These are phyloP conservation scores for Candida tammaniensis DNA, from an alignment of 805 yeast genomes.

Conservation along the genomic window DNA sequence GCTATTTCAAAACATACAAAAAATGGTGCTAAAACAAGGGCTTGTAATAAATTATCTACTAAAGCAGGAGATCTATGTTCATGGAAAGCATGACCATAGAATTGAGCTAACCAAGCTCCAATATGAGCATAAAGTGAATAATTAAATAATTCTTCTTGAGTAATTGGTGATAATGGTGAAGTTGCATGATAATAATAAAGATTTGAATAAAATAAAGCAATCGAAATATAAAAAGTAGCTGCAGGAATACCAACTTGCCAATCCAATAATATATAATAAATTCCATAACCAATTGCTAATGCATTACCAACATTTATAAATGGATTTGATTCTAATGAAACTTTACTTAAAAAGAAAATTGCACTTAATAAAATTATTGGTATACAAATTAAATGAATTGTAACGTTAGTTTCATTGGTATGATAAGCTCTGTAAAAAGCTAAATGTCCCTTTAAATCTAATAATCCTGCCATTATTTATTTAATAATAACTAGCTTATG, in stretches of 20 bases:
- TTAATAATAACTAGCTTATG: neutral
- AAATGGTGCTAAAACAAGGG: conserved; percentile 86
- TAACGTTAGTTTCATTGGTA: conserved; percentile 57
- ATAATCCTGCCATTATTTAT: conserved; percentile 26
- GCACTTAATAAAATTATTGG: conserved; percentile 69
- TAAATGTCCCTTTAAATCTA: conserved; percentile 37
- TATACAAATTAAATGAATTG: conserved; percentile 74
- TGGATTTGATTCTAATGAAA: conserved; percentile 5
- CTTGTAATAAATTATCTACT: conserved; percentile 77
- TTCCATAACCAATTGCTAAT: conserved; percentile 46
- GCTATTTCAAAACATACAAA: conserved; percentile 79
- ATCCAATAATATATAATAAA: conserved; percentile 62
- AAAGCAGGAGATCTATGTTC: conserved; percentile 87
- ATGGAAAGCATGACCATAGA: conserved; percentile 80
- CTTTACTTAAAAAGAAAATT: conserved; percentile 34
- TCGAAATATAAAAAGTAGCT: conserved; percentile 19
- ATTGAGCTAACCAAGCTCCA: conserved; percentile 76
- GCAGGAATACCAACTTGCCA: conserved; percentile 35
- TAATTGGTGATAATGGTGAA: conserved; percentile 1
- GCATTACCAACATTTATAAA: conserved; percentile 45
- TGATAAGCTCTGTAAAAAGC: conserved; percentile 50
- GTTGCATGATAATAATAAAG: conserved; percentile 17
- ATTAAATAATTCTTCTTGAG: conserved; percentile 20
- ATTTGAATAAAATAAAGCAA: conserved; percentile 20
- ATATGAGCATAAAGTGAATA: conserved; percentile 44